Conservation (phyloP, 768 basidiomycete species). For the Xerocomellus dryophilus region DNA sequence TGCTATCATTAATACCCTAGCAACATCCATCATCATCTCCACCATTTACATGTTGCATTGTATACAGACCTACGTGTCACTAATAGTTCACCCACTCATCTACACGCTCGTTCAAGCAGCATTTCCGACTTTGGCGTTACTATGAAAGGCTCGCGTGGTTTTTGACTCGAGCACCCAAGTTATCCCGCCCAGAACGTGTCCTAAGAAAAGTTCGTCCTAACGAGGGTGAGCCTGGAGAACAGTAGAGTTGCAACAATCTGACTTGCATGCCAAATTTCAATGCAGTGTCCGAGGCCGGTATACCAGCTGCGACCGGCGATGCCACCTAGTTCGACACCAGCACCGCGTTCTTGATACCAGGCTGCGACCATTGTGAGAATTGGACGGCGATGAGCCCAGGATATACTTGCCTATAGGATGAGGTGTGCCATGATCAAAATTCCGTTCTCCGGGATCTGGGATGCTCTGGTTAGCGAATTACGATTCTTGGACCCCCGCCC, state of each 20-base stretch:
- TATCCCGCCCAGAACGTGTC: conserved; percentile 74
- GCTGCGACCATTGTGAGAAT: conserved; percentile 42
- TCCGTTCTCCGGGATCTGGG: conserved; percentile 32
- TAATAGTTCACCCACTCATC: conserved; percentile 22
- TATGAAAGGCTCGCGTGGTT: conserved; percentile 67
- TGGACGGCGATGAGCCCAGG: not conserved
- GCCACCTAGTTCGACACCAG: conserved; percentile 51
- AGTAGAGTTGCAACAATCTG: not conserved
- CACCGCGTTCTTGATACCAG: conserved; percentile 79
- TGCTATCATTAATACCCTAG: conserved; percentile 16
- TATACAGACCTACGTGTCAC: conserved; percentile 22
- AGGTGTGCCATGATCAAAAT: conserved; percentile 65
- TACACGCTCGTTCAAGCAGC: conserved; percentile 8
- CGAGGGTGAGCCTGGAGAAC: conserved; percentile 3
- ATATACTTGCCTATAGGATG: conserved; percentile 66
- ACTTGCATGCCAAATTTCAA: conserved; percentile 72
- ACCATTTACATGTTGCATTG: conserved; percentile 31
- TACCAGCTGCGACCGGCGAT: conserved; percentile 77
- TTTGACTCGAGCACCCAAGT: conserved; percentile 68
- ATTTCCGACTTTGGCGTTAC: conserved; percentile 59
- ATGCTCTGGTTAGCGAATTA: not conserved
- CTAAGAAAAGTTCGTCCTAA: conserved; percentile 65
- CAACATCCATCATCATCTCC: conserved; percentile 10
- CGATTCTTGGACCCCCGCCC: no score
- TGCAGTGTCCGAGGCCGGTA: conserved; percentile 76